Base-by-base conservation (phyloP, 2,329 filamentous ascomycete genomes). In the Tothia fuscella region DNA sequence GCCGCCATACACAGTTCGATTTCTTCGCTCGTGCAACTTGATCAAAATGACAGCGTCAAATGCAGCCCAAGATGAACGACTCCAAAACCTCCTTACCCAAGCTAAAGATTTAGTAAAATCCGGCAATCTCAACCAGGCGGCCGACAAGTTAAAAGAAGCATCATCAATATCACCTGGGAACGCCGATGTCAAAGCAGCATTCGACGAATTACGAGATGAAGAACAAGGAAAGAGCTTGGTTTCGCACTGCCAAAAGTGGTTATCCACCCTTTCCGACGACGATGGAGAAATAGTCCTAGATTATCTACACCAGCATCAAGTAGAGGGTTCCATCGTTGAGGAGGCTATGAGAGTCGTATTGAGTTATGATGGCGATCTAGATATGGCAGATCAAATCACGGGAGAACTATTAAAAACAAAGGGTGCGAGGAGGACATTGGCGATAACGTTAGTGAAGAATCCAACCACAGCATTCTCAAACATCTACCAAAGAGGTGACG, bases 401-500 rank as follows among this genome's bases (percentile, higher is more conserved):
- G 57, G 59, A 26, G 56, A 58, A 38, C 47, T 65, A 6, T 34
- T 65, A 41, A 51, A 52, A 32, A 51, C 56, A 38, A 43, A 45
- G 6, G 57, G 59, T 20, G 65, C 63, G 6, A 59, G 63, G 45
- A 57, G 51, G 44, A 54, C 53, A 38, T 52, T 70, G n/a, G 63
- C 58, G 5, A 52, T 49, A 24, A 54, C 54, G 4, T 51, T 68
- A 26, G 47, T 39, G 7, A 34, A 34, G 38, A 17, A 52, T 19
- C 59, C 64, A 12, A 67, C 64, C 3, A 53, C 58, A 24, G 59
- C 59, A 19, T 69, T 66, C 50, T 59, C 63, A 29, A 56, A 58
- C 41, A 49, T 68, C 30, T 69, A 63, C 41, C 57, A 60, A 38
- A 58, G 61, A 13, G 67, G 67, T 19, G 61, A 67, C 46, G 63